Base-by-base conservation (phyloP, 2,329 filamentous ascomycete genomes). In the Talaromyces marneffei region DNA sequence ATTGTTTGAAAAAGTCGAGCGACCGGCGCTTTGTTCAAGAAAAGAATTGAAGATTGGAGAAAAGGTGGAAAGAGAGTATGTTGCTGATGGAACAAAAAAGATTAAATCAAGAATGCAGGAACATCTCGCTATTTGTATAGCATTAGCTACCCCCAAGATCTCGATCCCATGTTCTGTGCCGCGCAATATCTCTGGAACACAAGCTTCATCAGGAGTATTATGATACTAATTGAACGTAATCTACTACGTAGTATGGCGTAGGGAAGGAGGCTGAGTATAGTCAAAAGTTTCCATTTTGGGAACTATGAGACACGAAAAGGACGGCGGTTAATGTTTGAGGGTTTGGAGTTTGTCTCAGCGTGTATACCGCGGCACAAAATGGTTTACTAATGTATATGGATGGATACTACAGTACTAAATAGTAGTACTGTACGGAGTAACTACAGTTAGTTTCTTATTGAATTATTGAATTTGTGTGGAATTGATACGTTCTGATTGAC, bases 251-350 rank as follows among this genome's bases (percentile, higher is more conserved):
- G 35, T 29, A 18, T 35, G 20, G 42, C 23, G 33, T 58, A 37
- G 8, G 18, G 2, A 7, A 53, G 46, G 44, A 44, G 33, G 37
- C 27, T 58, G 27, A 31, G 33, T 18, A 6, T 59, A 35, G 12
- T 20, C 31, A 53, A 16, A 44, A 40, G n/a, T 59, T 53, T 53
- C 46, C 57, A 2, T 10, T 44, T 53, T 18, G 10, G 57, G 57
- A 23, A 52, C 40, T n/a, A 53, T 52, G 57, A 59, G 57, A 59
- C 57, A 53, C 23, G n/a, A 42, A 18, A n/a, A 16, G 33, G 29
- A 25, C 33, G 20, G 57, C 57, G 31, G 20, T 31, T 31, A 33
- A n/a, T 53, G 46, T 42, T 59, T 29, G 23, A 39, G 35, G 18
- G 44, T 29, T 16, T 16, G 25, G 25, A 52, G 18, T 53, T 4